These are phyloP conservation scores for Candida methanosorbosa DNA, from an alignment of 805 yeast genomes.

Conservation along the genomic window DNA sequence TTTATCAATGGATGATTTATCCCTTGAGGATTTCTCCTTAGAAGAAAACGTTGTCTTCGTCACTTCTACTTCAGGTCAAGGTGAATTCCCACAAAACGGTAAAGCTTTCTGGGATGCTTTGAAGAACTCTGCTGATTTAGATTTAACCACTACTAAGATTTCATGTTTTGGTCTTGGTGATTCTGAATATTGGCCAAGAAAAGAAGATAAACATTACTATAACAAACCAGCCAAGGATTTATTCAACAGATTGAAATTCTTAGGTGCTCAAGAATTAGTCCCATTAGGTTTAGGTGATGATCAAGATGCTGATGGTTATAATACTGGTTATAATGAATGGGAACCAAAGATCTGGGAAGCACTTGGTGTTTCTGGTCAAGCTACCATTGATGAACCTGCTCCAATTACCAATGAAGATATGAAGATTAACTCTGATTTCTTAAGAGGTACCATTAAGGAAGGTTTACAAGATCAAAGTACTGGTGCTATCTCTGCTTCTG, in stretches of 20 bases:
- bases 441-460: conserved; percentile 90
- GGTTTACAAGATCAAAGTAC: conserved; percentile 76
- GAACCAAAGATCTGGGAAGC: conserved; percentile 80
- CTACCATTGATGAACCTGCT: conserved; percentile 84
- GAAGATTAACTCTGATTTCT: conserved; percentile 76
- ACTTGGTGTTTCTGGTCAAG: conserved; percentile 75
- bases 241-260: conserved; percentile 48
- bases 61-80: conserved; percentile 77
- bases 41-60: conserved; percentile 65
- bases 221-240: conserved; percentile 85
- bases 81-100: conserved; percentile 81
- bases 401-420: conserved; percentile 93
- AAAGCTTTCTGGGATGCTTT: conserved; percentile 67
- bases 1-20: conserved; percentile 61
- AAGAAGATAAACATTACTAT: conserved; percentile 88
- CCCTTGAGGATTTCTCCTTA: conserved; percentile 63
- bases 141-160: conserved; percentile 46
- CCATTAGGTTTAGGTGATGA: conserved; percentile 91
- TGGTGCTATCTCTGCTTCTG: conserved; percentile 84
- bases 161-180: conserved; percentile 77
- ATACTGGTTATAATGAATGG: conserved; percentile 88
- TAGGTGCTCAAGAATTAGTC: conserved; percentile 67
- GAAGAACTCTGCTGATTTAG: conserved; percentile 53
- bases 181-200: conserved; percentile 92
- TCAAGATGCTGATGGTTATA: conserved; percentile 93